These are phyloP conservation scores for Phylloporus scabripes DNA, from an alignment of 768 basidiomycete species.

Conservation along the genomic window DNA sequence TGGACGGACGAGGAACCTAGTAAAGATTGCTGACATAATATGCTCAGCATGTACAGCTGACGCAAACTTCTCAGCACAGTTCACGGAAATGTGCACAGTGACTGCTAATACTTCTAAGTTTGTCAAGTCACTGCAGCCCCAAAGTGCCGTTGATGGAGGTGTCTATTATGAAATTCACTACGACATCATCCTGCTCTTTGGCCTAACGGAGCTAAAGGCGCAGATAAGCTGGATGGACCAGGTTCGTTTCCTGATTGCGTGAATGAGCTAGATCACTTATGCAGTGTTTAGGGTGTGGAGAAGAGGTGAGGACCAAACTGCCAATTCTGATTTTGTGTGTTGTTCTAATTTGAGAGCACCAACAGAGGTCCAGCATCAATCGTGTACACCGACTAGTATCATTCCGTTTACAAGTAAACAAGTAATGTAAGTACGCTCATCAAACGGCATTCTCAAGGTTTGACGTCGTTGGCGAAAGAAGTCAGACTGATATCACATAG, in stretches of 20 bases:
- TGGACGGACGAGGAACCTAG: conserved; percentile 16
- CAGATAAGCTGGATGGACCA: conserved; percentile 40
- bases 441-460: too few relatives aligned
- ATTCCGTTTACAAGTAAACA: too few relatives aligned
- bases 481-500: too few relatives aligned
- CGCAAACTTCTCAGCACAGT: not conserved
- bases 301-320: too few relatives aligned
- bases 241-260: conserved; percentile 4
- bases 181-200: conserved; percentile 37
- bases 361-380: too few relatives aligned
- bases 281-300: too few relatives aligned
- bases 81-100: conserved; percentile 10
- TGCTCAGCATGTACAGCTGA: not conserved
- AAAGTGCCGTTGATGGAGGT: not conserved
- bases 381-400: too few relatives aligned
- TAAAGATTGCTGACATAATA: not conserved
- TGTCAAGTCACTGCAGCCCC: not conserved
- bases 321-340: too few relatives aligned
- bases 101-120: conserved; percentile 8
- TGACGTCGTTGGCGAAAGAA: too few relatives aligned
- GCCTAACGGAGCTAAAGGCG: conserved; percentile 41
- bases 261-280: not conserved
- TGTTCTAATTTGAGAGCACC: too few relatives aligned
- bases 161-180: conserved; percentile 19
- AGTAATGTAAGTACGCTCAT: too few relatives aligned